These are phyloP conservation scores for Noccaea caerulescens DNA, from an alignment of 345 rosid species.

Conservation along the genomic window DNA sequence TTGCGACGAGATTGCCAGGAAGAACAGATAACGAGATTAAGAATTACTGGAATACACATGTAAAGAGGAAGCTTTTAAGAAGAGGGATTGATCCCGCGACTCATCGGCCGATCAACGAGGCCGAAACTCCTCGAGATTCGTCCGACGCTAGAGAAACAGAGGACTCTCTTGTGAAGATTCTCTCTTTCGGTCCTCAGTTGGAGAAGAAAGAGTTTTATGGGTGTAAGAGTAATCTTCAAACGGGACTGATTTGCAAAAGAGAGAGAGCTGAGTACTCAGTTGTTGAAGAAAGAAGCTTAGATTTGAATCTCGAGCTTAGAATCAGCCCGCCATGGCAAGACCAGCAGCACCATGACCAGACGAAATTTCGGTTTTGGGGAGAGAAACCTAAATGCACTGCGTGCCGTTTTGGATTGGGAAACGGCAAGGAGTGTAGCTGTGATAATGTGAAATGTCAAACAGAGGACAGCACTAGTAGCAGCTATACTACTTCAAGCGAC, in stretches of 20 bases:
- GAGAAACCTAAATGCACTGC: constrained; percentile 44
- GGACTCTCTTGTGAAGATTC: constrained; percentile 31
- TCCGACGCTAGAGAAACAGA: constrained; percentile 17
- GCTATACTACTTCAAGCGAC: constrained; percentile 39
- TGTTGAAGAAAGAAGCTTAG: constrained; percentile 58
- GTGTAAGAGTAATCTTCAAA: not conserved
- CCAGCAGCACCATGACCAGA: constrained; percentile 33
- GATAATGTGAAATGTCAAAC: constrained; percentile 24
- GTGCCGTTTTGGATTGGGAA: constrained; percentile 61
- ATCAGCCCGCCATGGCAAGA: constrained; percentile 74
- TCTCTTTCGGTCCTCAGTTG: constrained; percentile 29
- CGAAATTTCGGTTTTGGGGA: constrained; percentile 37
- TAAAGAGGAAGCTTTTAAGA: constrained; percentile 76
- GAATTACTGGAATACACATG: constrained; percentile 89
- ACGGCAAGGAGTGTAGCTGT: constrained; percentile 66
- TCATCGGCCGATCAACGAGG: constrained; percentile 63
- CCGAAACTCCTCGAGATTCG: constrained; percentile 21
- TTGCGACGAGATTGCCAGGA: constrained; percentile 80
- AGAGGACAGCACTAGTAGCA: constrained; percentile 38
- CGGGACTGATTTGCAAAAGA: constrained; percentile 41
- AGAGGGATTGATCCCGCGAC: constrained; percentile 80
- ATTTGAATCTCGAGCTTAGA: constrained; percentile 85
- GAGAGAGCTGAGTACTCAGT: constrained; percentile 40
- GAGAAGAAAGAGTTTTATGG: constrained; percentile 4
- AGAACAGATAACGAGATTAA: constrained; percentile 88